Conservation (phyloP, 2,329 filamentous ascomycete genomes). For the Colletotrichum sp. region DNA sequence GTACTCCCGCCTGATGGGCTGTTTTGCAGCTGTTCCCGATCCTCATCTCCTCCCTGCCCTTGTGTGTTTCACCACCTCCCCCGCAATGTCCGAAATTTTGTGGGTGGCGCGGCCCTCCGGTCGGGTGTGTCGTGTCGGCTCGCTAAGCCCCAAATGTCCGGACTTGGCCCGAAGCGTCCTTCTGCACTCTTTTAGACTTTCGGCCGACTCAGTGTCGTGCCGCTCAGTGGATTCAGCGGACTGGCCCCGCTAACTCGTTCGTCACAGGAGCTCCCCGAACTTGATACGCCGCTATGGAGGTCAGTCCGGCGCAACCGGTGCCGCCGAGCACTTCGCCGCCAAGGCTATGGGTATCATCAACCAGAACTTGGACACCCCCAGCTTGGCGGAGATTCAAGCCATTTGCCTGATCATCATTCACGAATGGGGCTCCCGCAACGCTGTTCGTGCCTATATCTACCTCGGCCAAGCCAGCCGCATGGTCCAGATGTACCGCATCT, state of each 20-base stretch:
- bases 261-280: slow-evolving; percentile 55
- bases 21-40: slow-evolving; percentile 4
- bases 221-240: neutral
- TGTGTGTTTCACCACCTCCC: slow-evolving; percentile 25
- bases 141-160: slow-evolving; percentile 6
- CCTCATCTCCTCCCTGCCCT: slow-evolving; percentile 24
- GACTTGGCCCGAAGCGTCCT: slow-evolving; percentile 7
- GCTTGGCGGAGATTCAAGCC: slow-evolving; percentile 65
- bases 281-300: slow-evolving; percentile 64
- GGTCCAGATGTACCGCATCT: slow-evolving; percentile 68
- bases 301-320: slow-evolving; percentile 53
- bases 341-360: slow-evolving; percentile 64
- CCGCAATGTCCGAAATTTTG: slow-evolving; percentile 22
- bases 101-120: slow-evolving; percentile 21
- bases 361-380: slow-evolving; percentile 63
- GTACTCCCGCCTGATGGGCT: slow-evolving; percentile 27
- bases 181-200: neutral
- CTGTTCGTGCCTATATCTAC: slow-evolving; percentile 67
- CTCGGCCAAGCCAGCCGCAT: slow-evolving; percentile 68
- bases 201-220: neutral
- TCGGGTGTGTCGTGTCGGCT: slow-evolving; percentile 12
- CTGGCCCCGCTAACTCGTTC: neutral
- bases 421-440: slow-evolving; percentile 67
- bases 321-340: slow-evolving; percentile 63
- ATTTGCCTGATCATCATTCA: slow-evolving; percentile 66